Percentiles rank a stretch among this genome's conserved stretches.
phyloP scores from a whole-genome alignment of 2,329 filamentous ascomycete genomes.

The Moelleriella libera region DNA sequence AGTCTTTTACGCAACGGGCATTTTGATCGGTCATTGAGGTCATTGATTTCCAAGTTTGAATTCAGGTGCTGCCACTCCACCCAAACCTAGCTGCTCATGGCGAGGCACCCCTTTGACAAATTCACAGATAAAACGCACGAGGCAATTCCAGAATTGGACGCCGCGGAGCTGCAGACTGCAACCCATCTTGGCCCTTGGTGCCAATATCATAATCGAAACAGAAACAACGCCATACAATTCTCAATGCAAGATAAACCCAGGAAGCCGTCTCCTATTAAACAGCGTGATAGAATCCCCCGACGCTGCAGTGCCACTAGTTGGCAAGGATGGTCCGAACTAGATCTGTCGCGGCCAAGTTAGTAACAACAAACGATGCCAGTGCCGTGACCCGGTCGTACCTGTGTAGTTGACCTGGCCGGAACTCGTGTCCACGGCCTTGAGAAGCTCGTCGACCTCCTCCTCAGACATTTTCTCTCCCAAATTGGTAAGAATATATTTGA shows the following conservation, averaged over 20 bases:
- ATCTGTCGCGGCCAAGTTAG: conserved; percentile 32
- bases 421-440: conserved; percentile 95
- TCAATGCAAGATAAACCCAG: conserved; percentile 1
- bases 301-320: conserved; percentile 39
- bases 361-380: background rate
- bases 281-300: background rate
- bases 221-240: conserved; percentile 3
- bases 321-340: conserved; percentile 77
- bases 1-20: no score
- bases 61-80: no score
- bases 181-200: background rate
- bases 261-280: conserved; percentile 5
- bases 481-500: conserved; percentile 96
- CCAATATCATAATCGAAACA: conserved; percentile 3
- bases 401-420: conserved; percentile 97
- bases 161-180: no score
- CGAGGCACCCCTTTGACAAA: no score
- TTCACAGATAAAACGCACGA: no score
- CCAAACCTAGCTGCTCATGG: no score
- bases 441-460: conserved; percentile 94
- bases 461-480: conserved; percentile 99
- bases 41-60: no score
- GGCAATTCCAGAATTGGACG: no score
- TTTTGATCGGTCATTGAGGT: no score
- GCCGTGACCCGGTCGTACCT: conserved; percentile 37